Evolutionary conservation across 306 rosid genomes (phyloP), one percentile per base, ranked within the genome.

Genomic region (Coriaria nepalensis): DNA sequence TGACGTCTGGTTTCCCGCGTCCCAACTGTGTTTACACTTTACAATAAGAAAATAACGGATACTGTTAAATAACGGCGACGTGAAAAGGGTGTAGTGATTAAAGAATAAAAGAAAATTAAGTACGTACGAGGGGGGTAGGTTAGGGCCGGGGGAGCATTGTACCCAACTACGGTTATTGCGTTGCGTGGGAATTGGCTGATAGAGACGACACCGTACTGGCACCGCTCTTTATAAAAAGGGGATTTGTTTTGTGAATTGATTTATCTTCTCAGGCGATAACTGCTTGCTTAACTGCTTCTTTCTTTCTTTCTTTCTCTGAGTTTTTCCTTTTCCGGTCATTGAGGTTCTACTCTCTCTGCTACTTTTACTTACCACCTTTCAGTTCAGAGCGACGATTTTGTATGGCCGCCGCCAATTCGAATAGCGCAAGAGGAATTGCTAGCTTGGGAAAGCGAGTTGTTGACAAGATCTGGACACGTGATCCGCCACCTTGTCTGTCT

Each of bases 351-450:
- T 36, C n/a, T 0, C 52, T 29, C 40, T 39, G 57, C 13, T 2
- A 42, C 33, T 37, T 9, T 37, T 15, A 13, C 56, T n/a, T n/a
- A n/a, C n/a, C n/a, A n/a, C n/a, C n/a, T n/a, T n/a, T n/a, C n/a
- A n/a, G n/a, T n/a, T n/a, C n/a, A n/a, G n/a, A n/a, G n/a, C n/a
- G n/a, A n/a, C n/a, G n/a, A n/a, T 45, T 11, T 86, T 86, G 94
- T 76, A 87, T 87, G 96, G 96, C 96, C 77, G 96, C 96, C 77
- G 85, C 94, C 82, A 87, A 83, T 76, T 75, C 85, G 61, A 73
- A 73, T 37, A 63, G 81, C 70, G 59, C 41, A 54, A 78, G 93
- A 80, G 69, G 69, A 71, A 77, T 87, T 73, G 77, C 73, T 47
- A 54, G 40, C 74, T 65, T 87, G 47, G 83, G 94, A 55, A 87